Base-by-base conservation (phyloP, 225 moss, liverwort and hornwort genomes). In the Marchantia polymorpha region DNA sequence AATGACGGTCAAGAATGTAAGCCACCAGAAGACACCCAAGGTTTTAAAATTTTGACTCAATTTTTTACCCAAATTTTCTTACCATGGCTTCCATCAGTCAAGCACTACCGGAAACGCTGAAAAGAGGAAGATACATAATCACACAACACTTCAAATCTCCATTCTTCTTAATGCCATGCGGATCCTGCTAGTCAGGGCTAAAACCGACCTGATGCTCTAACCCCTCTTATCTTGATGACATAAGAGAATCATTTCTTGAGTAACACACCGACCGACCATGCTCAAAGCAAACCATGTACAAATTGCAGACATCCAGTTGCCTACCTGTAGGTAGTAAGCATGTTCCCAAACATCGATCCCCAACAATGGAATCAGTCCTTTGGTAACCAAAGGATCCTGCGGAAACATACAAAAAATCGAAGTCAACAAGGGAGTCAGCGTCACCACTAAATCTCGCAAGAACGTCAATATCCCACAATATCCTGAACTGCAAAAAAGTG, bases 331-430 rank as follows among this genome's bases (percentile, higher is more conserved):
- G 83, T 97, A 97, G 85, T 97, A 97, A 47, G 97, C 97, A 80
- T 97, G 97, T 79, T 97, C 97, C 97, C 97, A 97, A 70, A 97
- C 97, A 84, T 97, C 97, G 75, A 97, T 87, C 68, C 97, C 97
- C 53, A 97, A 92, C 78, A 97, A 83, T 72, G 97, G 97, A 72
- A 92, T 69, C 69, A 97, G 88, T 50, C 93, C 89, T 88, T 90
- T 90, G 0, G 91, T 73, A 48, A 78, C 64, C 83, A 97, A 51
- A 11, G 87, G 82, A 87, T 97, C 93, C 97, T 97, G 82, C 7
- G 63, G 11, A 26, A 17, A 47, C 58, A 39, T 39, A 39, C 56
- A 39, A 27, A 64, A 49, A 39, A 5, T 29, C 27, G 53, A 73
- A 23, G 26, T 75, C 75, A 56, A 3, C 10, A 5, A 0, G 58